Conservation (phyloP, 2,329 filamentous ascomycete genomes). For the Hymenoscyphus albidus region DNA sequence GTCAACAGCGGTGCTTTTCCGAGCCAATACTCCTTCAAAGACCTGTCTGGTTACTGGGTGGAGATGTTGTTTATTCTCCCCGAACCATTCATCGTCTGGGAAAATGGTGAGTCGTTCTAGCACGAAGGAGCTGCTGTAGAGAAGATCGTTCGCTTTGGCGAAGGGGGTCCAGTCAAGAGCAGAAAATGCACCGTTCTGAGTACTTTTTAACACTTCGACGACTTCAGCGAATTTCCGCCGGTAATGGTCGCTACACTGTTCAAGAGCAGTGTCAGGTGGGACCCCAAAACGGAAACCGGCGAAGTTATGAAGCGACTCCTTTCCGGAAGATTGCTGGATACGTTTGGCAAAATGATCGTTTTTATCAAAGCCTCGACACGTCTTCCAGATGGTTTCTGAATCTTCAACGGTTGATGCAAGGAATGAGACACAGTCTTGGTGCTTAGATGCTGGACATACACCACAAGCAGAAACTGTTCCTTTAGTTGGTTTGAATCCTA, state of each 20-base stretch:
- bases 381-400: conserved; percentile 46
- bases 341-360: conserved; percentile 49
- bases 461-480: conserved; percentile 46
- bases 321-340: conserved; percentile 23
- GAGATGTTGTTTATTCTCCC: conserved; percentile 45
- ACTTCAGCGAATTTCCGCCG: conserved; percentile 42
- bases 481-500: conserved; percentile 47
- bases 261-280: conserved; percentile 43
- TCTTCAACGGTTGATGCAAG: conserved; percentile 44
- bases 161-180: conserved; percentile 44
- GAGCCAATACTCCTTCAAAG: conserved; percentile 39
- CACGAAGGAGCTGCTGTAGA: conserved; percentile 52
- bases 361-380: conserved; percentile 43
- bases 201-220: conserved; percentile 36
- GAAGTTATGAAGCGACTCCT: not conserved
- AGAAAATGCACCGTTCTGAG: conserved; percentile 33
- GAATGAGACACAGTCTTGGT: conserved; percentile 51
- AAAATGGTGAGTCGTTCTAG: conserved; percentile 45
- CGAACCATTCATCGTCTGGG: conserved; percentile 37
- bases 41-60: conserved; percentile 48
- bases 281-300: conserved; percentile 41
- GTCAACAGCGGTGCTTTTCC: conserved; percentile 42
- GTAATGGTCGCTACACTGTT: conserved; percentile 40
- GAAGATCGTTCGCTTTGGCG: conserved; percentile 45
- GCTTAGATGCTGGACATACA: conserved; percentile 48